Base-by-base conservation (phyloP, 148 eudicot species). In the Dysphania ambrosioides region DNA sequence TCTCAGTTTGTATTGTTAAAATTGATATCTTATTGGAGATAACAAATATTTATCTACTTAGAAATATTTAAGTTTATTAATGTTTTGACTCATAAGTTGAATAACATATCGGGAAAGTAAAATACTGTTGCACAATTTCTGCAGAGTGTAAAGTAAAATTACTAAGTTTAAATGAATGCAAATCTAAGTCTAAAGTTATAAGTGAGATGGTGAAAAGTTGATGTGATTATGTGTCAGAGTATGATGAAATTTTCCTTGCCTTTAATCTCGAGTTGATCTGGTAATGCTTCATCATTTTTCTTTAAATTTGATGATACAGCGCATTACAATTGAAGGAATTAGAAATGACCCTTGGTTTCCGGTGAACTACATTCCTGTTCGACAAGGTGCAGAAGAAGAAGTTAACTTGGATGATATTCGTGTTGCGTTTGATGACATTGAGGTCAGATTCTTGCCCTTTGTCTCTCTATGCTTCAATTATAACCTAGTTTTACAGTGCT, bases 341-440 rank as follows among this genome's bases (percentile, higher is more conserved):
- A 89, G 82, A 78, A 76, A 70, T 51, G 88, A 96, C 72, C 90
- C 97, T 21, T 96, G 99, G 97, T 96, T 92, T 75, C 83, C 4
- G 57, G 85, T 75, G 80, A 88, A 85, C 75, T 96, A 96, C 82
- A 71, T 77, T 73, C 75, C 90, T 77, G 86, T 85, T 49, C 81
- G 82, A 74, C 87, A 82, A 60, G 80, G 84, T 70, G 85, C 85
- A 73, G 97, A 92, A 81, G 90, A 86, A 84, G 90, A 80, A 72
- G 97, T 96, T 78, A 89, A 83, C 81, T 82, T 92, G 82, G 99
- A 96, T 73, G 99, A 96, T 78, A 87, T 96, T 64, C 77, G 79
- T 82, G 97, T 91, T 74, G 97, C 91, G 71, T 96, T 96, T 78
- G 92, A 90, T 78, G 97, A 90, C 80, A 90, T 92, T 64, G 93